These are phyloP conservation scores for Dalbergia oliveri DNA, from an alignment of 306 rosid species.

Conservation along the genomic window DNA sequence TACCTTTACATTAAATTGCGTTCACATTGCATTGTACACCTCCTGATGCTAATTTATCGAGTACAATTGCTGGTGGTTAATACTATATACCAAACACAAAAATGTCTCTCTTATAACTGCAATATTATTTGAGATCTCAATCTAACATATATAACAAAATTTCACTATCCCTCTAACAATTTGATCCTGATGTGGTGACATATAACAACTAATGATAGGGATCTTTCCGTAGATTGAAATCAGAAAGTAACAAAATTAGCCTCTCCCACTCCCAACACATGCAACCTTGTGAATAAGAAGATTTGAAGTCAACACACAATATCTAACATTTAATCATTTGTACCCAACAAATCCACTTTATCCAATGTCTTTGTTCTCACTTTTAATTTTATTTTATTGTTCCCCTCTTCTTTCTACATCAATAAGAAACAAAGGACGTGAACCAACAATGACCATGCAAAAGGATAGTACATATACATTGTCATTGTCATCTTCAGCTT, in stretches of 20 bases:
- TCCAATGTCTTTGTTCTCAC: neutral
- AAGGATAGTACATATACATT: neutral
- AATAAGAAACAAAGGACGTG: neutral
- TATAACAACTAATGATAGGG: neutral
- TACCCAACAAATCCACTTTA: neutral
- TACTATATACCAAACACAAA: too few species aligned
- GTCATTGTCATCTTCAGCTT: conserved; percentile 3
- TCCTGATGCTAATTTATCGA: too few species aligned
- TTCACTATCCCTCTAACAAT: neutral
- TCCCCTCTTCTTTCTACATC: neutral
- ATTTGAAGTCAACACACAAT: neutral
- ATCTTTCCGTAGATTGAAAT: neutral
- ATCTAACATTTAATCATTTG: neutral
- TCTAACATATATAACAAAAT: neutral
- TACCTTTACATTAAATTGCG: too few species aligned
- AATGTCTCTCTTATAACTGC: too few species aligned
- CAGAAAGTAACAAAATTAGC: neutral
- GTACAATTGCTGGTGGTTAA: too few species aligned
- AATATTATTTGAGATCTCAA: neutral
- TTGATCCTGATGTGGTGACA: neutral
- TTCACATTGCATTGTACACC: too few species aligned
- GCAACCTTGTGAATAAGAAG: neutral
- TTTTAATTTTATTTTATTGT: too few species aligned
- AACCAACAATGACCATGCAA: conserved; percentile 1
- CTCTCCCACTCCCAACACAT: neutral